A percentile compares a stretch with the other conserved stretches of the same genome.
Conservation (phyloP, 108 stramenopile species). For the Cyclotella choctawhatcheeana region DNA sequence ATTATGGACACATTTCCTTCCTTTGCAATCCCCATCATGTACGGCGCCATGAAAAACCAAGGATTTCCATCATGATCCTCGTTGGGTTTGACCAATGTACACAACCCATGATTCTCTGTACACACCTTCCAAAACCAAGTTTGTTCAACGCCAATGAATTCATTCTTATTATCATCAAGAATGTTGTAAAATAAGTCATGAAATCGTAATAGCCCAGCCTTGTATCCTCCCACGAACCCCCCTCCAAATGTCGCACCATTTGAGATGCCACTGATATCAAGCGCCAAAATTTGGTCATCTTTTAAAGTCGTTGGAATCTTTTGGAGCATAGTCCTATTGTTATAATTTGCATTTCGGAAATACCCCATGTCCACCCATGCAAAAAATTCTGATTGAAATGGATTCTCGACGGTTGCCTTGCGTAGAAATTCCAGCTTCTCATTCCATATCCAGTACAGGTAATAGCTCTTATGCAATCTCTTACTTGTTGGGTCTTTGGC, state of each 20-base stretch:
- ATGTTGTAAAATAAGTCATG: neutral
- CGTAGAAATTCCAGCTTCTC: slow-evolving; percentile 61
- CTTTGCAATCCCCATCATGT: slow-evolving; percentile 3
- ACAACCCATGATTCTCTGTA: neutral
- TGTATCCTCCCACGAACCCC: neutral
- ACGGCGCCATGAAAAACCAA: slow-evolving; percentile 1
- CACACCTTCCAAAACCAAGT: neutral
- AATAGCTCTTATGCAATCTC: slow-evolving; percentile 53
- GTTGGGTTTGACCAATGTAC: neutral
- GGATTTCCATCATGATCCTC: neutral
- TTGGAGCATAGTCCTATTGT: slow-evolving; percentile 46
- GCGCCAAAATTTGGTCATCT: slow-evolving; percentile 7
- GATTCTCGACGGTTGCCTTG: slow-evolving; percentile 54
- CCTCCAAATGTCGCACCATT: neutral
- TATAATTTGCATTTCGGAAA: slow-evolving; percentile 50
- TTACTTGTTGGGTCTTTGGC: slow-evolving; percentile 66
- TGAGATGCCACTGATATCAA: slow-evolving; percentile 5
- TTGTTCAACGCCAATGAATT: neutral
- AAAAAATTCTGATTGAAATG: slow-evolving; percentile 59
- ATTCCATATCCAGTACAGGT: slow-evolving; percentile 81
- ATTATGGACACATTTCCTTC: neutral
- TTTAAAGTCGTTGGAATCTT: slow-evolving; percentile 8
- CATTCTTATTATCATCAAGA: neutral
- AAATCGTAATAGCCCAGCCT: neutral
- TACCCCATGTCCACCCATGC: slow-evolving; percentile 71